A percentile compares a stretch with the other conserved stretches of the same genome.
Conservation (phyloP, 257 asterid genomes). For the Capsicum pubescens region DNA sequence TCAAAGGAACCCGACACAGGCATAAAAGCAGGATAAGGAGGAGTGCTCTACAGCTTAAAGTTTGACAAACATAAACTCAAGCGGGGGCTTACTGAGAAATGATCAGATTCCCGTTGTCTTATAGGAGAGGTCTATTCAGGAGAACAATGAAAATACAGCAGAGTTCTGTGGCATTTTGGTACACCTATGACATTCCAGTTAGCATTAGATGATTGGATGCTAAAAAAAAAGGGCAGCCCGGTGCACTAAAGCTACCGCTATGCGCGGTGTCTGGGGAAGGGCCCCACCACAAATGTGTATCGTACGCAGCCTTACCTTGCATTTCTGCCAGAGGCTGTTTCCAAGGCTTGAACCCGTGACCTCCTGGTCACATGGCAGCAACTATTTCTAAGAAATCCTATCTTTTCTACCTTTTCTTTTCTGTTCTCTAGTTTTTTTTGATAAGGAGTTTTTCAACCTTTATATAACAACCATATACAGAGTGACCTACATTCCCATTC, state of each 20-base stretch:
- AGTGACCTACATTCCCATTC: not conserved
- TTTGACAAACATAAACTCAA: not conserved
- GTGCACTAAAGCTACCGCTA: too few relatives aligned
- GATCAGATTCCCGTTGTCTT: not conserved
- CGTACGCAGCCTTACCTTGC: too few relatives aligned
- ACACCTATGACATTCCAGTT: constrained; percentile 12
- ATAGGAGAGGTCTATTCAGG: not conserved
- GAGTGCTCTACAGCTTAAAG: not conserved
- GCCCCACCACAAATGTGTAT: too few relatives aligned
- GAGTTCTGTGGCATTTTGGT: not conserved
- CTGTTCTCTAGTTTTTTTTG: not conserved
- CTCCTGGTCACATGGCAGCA: too few relatives aligned
- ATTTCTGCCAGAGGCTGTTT: too few relatives aligned
- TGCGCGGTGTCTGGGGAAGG: too few relatives aligned
- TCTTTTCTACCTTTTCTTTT: not conserved
- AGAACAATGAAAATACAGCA: constrained; percentile 1
- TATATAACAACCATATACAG: not conserved
- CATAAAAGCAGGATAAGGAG: not conserved
- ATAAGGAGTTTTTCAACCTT: not conserved
- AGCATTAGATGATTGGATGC: not conserved
- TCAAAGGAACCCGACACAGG: not conserved
- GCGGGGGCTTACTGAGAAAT: not conserved
- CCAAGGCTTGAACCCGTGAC: too few relatives aligned
- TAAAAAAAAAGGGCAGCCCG: too few relatives aligned
- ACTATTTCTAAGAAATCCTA: not conserved